A percentile compares a stretch with the other conserved stretches of the same genome.
phyloP scores from a whole-genome alignment of 768 basidiomycete genomes.

The Wakefieldia striispora region DNA sequence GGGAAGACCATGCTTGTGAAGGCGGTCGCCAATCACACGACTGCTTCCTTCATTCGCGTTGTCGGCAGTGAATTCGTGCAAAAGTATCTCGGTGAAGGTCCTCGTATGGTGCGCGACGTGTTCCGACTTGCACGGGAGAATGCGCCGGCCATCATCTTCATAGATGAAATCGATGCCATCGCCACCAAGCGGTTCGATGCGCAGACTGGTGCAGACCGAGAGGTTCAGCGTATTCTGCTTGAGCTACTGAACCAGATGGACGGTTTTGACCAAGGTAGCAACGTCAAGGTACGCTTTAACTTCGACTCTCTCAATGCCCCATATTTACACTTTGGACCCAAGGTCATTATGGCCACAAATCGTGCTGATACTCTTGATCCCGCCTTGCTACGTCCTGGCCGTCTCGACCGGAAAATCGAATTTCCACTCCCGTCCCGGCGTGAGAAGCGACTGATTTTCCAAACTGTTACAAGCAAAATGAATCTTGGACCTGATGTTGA shows the following conservation, averaged over 20 bases:
- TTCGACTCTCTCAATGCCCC: not conserved
- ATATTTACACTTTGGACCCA: not conserved
- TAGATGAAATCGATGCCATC: slow-evolving; percentile 98
- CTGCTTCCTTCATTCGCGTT: slow-evolving; percentile 96
- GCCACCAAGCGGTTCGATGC: slow-evolving; percentile 99
- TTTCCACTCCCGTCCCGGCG: slow-evolving; percentile 93
- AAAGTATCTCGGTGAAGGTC: slow-evolving; percentile 98
- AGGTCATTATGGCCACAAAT: slow-evolving; percentile 99
- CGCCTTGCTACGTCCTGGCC: slow-evolving; percentile 94
- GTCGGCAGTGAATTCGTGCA: slow-evolving; percentile 99
- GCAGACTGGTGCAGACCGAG: slow-evolving; percentile 97
- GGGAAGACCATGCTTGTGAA: slow-evolving; percentile 99
- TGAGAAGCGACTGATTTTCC: slow-evolving; percentile 97
- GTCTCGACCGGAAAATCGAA: slow-evolving; percentile 97
- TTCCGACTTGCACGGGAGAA: slow-evolving; percentile 98
- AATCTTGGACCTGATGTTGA: slow-evolving; percentile 97
- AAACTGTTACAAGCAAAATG: slow-evolving; percentile 97
- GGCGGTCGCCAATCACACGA: slow-evolving; percentile 98
- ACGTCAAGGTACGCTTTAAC: slow-evolving; percentile 74
- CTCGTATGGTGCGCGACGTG: slow-evolving; percentile 99
- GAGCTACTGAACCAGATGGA: slow-evolving; percentile 99
- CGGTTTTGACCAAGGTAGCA: slow-evolving; percentile 97
- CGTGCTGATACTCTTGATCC: slow-evolving; percentile 98
- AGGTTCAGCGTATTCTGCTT: slow-evolving; percentile 96
- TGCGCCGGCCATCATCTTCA: slow-evolving; percentile 97